Evolutionary conservation across 352 stramenopile species (phyloP).

Genomic region (Phytophthora parvispora): DNA sequence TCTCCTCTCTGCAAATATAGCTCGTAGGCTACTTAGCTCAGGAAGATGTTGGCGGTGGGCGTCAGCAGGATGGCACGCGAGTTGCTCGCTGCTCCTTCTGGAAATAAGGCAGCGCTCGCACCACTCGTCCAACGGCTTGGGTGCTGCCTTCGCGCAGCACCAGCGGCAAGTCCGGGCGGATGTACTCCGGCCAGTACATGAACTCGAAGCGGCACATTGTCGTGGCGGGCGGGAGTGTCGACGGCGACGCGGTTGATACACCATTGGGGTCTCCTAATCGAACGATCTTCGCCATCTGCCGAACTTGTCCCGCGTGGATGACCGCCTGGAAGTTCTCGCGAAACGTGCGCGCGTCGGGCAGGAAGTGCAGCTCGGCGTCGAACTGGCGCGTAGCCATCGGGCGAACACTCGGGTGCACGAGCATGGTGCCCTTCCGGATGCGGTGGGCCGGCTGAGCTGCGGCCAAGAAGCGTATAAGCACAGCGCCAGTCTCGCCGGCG

Average conservation of each 20-base stretch:
- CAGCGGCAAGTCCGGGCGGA: constrained; percentile 81
- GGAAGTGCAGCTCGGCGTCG: constrained; percentile 81
- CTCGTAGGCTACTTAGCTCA: no score
- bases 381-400: constrained; percentile 78
- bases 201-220: constrained; percentile 87
- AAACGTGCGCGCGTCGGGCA: constrained; percentile 61
- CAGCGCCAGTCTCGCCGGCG: constrained; percentile 76
- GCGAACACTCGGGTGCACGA: constrained; percentile 72
- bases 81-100: constrained; percentile 43
- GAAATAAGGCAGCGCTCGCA: constrained; percentile 68
- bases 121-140: constrained; percentile 76
- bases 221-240: constrained; percentile 30
- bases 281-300: constrained; percentile 86
- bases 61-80: constrained; percentile 63
- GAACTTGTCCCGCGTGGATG: constrained; percentile 84
- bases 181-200: constrained; percentile 90
- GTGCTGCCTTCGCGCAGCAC: constrained; percentile 74
- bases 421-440: constrained; percentile 78
- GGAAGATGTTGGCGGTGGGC: no score
- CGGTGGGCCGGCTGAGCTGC: constrained; percentile 22
- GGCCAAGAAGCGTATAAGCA: constrained; percentile 64
- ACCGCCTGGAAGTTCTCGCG: constrained; percentile 84
- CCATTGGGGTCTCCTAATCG: constrained; percentile 36
- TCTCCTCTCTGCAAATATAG: constrained; percentile 24
- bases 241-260: constrained; percentile 9